A percentile compares a stretch with the other conserved stretches of the same genome.
Evolutionary conservation across 2,329 filamentous ascomycete genomes (phyloP).

Genomic region (Fusarium proliferatum): DNA sequence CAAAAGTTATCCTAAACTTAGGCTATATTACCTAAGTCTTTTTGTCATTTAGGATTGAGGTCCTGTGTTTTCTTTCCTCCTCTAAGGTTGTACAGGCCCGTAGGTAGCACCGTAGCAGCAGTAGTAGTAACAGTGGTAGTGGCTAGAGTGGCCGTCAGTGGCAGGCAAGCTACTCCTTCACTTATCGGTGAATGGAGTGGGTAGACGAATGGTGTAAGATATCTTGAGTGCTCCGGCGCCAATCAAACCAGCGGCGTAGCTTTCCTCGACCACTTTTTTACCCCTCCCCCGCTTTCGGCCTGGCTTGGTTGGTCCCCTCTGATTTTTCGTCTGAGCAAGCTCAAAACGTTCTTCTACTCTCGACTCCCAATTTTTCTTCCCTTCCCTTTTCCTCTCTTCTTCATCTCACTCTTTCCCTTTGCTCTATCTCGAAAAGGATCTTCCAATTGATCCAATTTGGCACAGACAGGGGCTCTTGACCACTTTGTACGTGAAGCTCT

Average conservation of each 20-base stretch:
- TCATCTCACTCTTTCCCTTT: conserved; percentile 39
- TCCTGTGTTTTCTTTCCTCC: too few relatives aligned
- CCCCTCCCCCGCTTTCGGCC: conserved; percentile 53
- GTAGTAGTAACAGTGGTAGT: not conserved
- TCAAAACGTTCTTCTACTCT: conserved; percentile 36
- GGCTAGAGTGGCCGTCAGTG: not conserved
- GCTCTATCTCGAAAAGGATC: conserved; percentile 43
- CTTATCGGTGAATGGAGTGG: conserved; percentile 5
- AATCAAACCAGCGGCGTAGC: conserved; percentile 30
- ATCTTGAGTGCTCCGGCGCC: conserved; percentile 1
- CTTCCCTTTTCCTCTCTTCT: conserved; percentile 36
- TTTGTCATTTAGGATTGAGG: too few relatives aligned
- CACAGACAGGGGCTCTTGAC: conserved; percentile 44
- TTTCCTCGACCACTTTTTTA: conserved; percentile 36
- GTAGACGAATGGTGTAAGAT: not conserved
- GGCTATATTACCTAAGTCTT: too few relatives aligned
- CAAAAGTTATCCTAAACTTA: too few relatives aligned
- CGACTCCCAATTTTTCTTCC: conserved; percentile 34
- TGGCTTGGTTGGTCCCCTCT: conserved; percentile 38
- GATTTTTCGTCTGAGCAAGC: conserved; percentile 39
- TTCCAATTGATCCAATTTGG: conserved; percentile 44
- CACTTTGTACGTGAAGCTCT: conserved; percentile 37
- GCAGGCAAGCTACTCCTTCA: not conserved
- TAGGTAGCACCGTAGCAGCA: not conserved
- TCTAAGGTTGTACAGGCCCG: not conserved